Percentiles rank a stretch among this genome's conserved stretches.
Conservation (phyloP, 2,329 filamentous ascomycete genomes). For the Arachnomyces sp. region DNA sequence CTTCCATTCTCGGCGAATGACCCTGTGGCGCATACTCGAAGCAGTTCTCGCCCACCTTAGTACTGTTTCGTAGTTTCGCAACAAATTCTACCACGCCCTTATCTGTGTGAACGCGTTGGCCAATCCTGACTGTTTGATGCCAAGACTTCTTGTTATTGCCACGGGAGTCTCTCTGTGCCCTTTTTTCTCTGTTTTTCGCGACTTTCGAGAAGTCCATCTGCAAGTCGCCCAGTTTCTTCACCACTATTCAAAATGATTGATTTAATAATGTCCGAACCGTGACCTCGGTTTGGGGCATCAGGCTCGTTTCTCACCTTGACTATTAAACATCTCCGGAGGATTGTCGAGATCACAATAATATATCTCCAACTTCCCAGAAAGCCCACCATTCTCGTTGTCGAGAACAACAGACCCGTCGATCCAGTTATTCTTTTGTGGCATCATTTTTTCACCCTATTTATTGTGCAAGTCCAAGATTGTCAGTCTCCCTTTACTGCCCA, state of each 20-base stretch:
- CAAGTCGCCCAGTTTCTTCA: too few species aligned
- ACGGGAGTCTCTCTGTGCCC: too few species aligned
- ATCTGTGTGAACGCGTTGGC: neutral
- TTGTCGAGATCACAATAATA: slow-evolving; percentile 2
- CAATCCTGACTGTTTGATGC: neutral
- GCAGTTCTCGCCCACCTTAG: neutral
- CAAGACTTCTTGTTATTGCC: too few species aligned
- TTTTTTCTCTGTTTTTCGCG: too few species aligned
- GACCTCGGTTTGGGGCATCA: too few species aligned
- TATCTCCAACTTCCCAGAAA: slow-evolving; percentile 1
- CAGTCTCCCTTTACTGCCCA: too few species aligned
- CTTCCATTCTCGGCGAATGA: too few species aligned
- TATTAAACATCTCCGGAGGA: slow-evolving; percentile 1
- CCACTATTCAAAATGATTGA: too few species aligned
- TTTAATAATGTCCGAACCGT: too few species aligned
- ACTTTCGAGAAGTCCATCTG: too few species aligned
- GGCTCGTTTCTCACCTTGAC: neutral
- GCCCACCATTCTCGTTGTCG: neutral
- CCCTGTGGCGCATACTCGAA: neutral
- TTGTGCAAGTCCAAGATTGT: too few species aligned
- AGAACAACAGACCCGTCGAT: slow-evolving; percentile 5
- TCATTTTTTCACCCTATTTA: slow-evolving; percentile 2
- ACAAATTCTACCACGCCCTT: neutral
- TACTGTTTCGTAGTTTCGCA: neutral
- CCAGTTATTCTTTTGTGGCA: slow-evolving; percentile 4